phyloP scores from a whole-genome alignment of 164 flowering plant genomes.

The Vitis labrusca region DNA sequence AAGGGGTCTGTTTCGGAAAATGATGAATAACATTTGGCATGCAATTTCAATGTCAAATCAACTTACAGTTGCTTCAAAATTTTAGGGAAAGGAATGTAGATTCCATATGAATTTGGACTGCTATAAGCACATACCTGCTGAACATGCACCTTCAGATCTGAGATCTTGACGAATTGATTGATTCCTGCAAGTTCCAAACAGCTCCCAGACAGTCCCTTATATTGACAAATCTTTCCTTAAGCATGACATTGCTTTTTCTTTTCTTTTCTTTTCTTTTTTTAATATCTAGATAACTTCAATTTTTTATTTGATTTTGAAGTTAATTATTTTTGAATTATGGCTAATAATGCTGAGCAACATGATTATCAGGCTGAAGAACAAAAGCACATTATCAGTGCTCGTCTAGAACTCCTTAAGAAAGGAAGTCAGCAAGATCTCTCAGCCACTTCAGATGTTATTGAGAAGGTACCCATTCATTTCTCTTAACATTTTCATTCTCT shows the following conservation, averaged over 20 bases:
- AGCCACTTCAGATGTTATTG: slow-evolving; percentile 21
- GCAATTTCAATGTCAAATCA: neutral
- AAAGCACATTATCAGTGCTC: slow-evolving; percentile 31
- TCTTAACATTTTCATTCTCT: neutral
- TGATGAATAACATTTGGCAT: neutral
- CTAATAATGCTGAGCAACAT: neutral
- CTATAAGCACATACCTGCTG: neutral
- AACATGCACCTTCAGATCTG: neutral
- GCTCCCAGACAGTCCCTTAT: no score
- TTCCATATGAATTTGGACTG: neutral
- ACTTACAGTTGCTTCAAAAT: neutral
- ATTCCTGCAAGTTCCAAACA: no score
- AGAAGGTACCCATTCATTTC: slow-evolving; percentile 33
- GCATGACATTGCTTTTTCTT: neutral
- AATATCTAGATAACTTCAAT: neutral
- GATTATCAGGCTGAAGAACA: slow-evolving; percentile 46
- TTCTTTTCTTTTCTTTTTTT: neutral
- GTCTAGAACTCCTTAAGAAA: slow-evolving; percentile 41
- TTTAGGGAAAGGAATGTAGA: neutral
- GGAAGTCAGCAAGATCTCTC: slow-evolving; percentile 23
- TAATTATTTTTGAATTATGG: neutral
- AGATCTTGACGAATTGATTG: no score
- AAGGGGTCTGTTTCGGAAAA: no score
- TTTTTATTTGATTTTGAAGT: neutral
- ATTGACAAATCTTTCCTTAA: no score